Evolutionary conservation across 2,329 filamentous ascomycete species (phyloP).

Genomic region (Diplodia corticola): DNA sequence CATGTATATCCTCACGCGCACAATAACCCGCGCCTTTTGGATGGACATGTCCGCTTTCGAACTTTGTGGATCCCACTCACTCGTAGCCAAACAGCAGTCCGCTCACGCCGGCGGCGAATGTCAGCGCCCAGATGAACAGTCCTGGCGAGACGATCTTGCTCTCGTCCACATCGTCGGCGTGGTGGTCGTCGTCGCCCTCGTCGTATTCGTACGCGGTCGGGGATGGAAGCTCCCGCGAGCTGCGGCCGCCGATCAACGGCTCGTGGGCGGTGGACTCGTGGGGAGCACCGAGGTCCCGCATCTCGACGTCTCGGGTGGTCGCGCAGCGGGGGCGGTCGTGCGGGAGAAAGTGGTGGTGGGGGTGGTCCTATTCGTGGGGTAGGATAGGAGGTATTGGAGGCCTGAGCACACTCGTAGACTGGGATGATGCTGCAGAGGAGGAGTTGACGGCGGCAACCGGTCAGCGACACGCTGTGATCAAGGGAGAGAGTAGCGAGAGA

Average conservation of each 20-base stretch:
- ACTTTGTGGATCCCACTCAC: slow-evolving; percentile 33
- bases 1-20: neutral
- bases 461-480: neutral
- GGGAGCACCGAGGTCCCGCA: slow-evolving; percentile 9
- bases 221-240: neutral
- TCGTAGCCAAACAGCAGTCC: slow-evolving; percentile 64
- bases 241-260: slow-evolving; percentile 18
- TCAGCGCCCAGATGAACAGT: slow-evolving; percentile 56
- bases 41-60: neutral
- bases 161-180: slow-evolving; percentile 33
- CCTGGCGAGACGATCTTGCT: slow-evolving; percentile 33
- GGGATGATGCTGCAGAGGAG: neutral
- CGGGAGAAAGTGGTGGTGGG: neutral
- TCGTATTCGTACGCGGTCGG: slow-evolving; percentile 6
- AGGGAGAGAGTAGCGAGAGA: neutral
- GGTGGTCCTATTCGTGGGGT: neutral
- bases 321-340: neutral
- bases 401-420: neutral
- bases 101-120: slow-evolving; percentile 58
- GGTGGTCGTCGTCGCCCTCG: neutral
- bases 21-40: neutral
- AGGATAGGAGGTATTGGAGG: neutral
- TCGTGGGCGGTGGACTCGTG: slow-evolving; percentile 14
- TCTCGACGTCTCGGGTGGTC: slow-evolving; percentile 9
- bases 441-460: neutral